These are phyloP conservation scores for Cladobotryum protrusum DNA, from an alignment of 2,329 filamentous ascomycete species.

Conservation along the genomic window DNA sequence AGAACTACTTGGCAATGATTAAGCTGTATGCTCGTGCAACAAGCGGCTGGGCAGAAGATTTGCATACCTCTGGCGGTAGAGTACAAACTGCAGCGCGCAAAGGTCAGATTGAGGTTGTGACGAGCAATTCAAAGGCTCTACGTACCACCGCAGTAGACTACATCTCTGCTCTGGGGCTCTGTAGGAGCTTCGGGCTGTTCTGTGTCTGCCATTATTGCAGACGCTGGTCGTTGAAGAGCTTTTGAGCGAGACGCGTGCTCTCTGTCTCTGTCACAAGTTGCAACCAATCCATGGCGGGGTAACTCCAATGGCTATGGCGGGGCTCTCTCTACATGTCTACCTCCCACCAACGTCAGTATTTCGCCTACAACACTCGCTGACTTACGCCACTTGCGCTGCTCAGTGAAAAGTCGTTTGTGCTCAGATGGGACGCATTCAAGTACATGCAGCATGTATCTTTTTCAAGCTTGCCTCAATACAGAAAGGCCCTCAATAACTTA, in stretches of 20 bases:
- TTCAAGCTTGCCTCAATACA: too few relatives aligned
- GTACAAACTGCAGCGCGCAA: slow-evolving; percentile 47
- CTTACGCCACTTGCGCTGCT: too few relatives aligned
- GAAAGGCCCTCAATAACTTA: too few relatives aligned
- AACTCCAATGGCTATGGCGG: slow-evolving; percentile 19
- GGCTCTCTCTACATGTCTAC: slow-evolving; percentile 9
- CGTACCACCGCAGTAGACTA: slow-evolving; percentile 55
- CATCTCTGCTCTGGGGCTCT: slow-evolving; percentile 46
- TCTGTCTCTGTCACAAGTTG: slow-evolving; percentile 3
- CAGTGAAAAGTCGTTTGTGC: too few relatives aligned
- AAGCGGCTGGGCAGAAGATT: background rate
- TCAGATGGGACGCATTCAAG: too few relatives aligned
- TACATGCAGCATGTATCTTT: too few relatives aligned
- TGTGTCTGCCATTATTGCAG: slow-evolving; percentile 46
- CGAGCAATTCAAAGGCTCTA: slow-evolving; percentile 9
- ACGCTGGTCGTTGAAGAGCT: slow-evolving; percentile 17
- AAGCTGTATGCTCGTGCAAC: slow-evolving; percentile 10
- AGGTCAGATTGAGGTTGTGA: background rate
- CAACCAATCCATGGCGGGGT: slow-evolving; percentile 28
- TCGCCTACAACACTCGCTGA: too few relatives aligned
- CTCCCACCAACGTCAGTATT: background rate
- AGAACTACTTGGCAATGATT: slow-evolving; percentile 62
- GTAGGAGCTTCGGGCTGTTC: slow-evolving; percentile 39
- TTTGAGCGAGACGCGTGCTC: slow-evolving; percentile 24
- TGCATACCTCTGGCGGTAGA: slow-evolving; percentile 56